A percentile compares a stretch with the other conserved stretches of the same genome.
These are phyloP conservation scores for Pezicula neosporulosa DNA, from an alignment of 2,329 filamentous ascomycete genomes.

Conservation along the genomic window DNA sequence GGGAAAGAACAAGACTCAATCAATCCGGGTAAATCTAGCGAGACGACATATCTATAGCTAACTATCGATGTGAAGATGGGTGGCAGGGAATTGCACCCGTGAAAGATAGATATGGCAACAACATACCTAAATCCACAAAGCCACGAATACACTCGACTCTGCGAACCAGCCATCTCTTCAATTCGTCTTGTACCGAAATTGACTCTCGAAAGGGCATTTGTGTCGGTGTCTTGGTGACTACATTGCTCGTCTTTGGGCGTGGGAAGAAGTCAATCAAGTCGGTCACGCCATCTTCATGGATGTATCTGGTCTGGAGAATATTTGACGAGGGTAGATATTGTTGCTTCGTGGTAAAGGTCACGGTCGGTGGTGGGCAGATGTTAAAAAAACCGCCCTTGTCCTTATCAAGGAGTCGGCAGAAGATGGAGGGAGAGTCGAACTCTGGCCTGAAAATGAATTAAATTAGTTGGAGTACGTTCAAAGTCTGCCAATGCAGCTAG, in stretches of 20 bases:
- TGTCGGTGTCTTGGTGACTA: slow-evolving; percentile 44
- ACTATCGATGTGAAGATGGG: too few species aligned
- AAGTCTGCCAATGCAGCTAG: slow-evolving; percentile 4
- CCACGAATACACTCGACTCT: slow-evolving; percentile 72
- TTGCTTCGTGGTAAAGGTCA: slow-evolving; percentile 67
- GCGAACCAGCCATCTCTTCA: slow-evolving; percentile 69
- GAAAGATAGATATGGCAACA: background rate
- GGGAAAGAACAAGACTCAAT: too few species aligned
- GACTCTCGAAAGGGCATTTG: slow-evolving; percentile 52
- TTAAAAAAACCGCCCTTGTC: slow-evolving; percentile 72
- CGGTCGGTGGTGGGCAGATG: slow-evolving; percentile 51
- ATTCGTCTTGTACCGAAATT: slow-evolving; percentile 51
- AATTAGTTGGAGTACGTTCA: background rate
- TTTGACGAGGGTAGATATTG: slow-evolving; percentile 74
- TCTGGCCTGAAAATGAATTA: slow-evolving; percentile 52
- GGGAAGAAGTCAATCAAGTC: slow-evolving; percentile 76
- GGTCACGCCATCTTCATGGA: slow-evolving; percentile 71
- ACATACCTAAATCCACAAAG: slow-evolving; percentile 52
- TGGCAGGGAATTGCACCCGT: background rate
- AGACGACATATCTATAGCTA: too few species aligned
- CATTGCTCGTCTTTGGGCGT: slow-evolving; percentile 56
- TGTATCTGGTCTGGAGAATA: slow-evolving; percentile 74
- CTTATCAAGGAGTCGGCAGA: slow-evolving; percentile 71
- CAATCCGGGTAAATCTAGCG: too few species aligned
- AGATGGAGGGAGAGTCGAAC: slow-evolving; percentile 74